A percentile compares a stretch with the other conserved stretches of the same genome.
Conservation (phyloP, 1,284 basidiomycete species). For the Fistulinella staudtii region DNA sequence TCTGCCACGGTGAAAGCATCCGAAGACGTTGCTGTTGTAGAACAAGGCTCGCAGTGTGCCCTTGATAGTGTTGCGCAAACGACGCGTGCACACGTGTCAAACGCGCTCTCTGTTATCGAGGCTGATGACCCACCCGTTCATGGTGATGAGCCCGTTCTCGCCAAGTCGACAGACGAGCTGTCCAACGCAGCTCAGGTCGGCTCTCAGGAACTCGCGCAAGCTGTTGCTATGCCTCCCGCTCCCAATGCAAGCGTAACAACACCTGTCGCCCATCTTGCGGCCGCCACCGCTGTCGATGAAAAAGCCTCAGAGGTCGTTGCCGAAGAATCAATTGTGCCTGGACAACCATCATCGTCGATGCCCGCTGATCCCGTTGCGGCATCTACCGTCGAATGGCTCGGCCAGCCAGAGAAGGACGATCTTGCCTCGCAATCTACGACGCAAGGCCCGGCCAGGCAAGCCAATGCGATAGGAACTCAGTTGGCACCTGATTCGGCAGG, state of each 20-base stretch:
- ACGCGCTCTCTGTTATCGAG: not conserved
- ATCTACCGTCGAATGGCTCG: conserved; percentile 8
- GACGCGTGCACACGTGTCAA: not conserved
- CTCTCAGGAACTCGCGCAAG: conserved; percentile 1
- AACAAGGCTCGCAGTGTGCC: conserved; percentile 5
- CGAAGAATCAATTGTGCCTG: conserved; percentile 4
- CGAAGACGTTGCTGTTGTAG: conserved; percentile 8
- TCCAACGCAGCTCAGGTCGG: conserved; percentile 4
- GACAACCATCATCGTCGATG: conserved; percentile 5
- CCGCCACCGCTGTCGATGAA: conserved; percentile 1
- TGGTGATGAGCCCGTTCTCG: not conserved
- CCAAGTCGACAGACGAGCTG: not conserved
- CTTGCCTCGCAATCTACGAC: too few species aligned
- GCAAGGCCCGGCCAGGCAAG: too few species aligned
- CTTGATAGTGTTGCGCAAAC: not conserved
- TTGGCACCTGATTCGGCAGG: conserved; percentile 7
- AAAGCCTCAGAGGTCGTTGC: conserved; percentile 1
- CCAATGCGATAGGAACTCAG: conserved; percentile 15
- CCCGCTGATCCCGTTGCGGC: conserved; percentile 7
- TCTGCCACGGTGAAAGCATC: conserved; percentile 1
- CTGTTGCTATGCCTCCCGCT: conserved; percentile 3
- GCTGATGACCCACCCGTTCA: too few species aligned
- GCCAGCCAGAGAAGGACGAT: conserved; percentile 7
- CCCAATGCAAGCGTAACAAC: conserved; percentile 5
- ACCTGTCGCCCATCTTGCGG: not conserved